Base-by-base conservation (phyloP, 1,284 basidiomycete genomes). In the Anthracocystis panici-leucophaei region DNA sequence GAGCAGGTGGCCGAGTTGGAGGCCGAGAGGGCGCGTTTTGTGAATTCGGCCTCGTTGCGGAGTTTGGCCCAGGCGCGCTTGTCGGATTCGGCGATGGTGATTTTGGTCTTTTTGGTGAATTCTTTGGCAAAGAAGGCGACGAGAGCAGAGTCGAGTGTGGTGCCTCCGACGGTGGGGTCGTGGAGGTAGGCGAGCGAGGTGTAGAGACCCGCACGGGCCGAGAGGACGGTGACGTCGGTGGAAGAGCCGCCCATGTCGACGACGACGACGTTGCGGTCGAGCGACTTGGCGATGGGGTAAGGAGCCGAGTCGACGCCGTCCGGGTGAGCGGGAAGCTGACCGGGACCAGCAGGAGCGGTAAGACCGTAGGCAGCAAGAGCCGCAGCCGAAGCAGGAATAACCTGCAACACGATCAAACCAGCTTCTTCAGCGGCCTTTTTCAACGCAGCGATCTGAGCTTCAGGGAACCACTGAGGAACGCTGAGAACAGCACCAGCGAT, bases 31-130 rank as follows among this genome's bases (percentile, higher is more conserved):
- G 94, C 95, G 75, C 95, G 91, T 87, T 99, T 99, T 44, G 95
- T 96, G 85, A 95, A 91, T 85, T 98, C 95, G 66, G 97, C 90
- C 20, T 95, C 94, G 56, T 98, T 91, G 29, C 93, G 90, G 44
- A 99, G 90, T 86, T 97, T 97, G 54, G 94, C 93, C 85, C 95
- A 93, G 5, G 96, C 94, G 23, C 97, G 92, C 83, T 91, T 90
- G 65, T 86, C 83, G 29, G 75, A 42, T 16, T 81, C 81, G 55
- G 73, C 80, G 42, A 97, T 88, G 0, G 91, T 87, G 25, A 90
- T 89, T 87, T 95, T 95, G 42, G 92, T 95, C 89, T 98, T 99
- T 87, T 98, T 98, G 59, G 93, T 93, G 86, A 99, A 99, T 82
- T 99, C 96, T 85, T 95, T 92, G 59, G 93, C 91, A 86, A 99